phyloP scores from a whole-genome alignment of 495 filamentous ascomycete species.

The Lindgomyces ingoldianus region DNA sequence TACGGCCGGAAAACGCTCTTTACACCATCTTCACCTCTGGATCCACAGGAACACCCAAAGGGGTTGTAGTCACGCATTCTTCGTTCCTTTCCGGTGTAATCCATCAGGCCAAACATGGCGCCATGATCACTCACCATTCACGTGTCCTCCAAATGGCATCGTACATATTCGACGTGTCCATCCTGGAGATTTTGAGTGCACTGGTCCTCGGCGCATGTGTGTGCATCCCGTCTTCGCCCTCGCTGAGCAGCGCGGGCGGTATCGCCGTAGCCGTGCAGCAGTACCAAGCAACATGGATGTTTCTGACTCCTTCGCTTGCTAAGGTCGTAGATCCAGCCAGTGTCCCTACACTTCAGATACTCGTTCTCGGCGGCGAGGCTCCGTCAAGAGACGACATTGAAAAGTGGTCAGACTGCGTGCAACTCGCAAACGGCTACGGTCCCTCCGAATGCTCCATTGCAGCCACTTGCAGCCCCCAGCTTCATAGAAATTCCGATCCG shows the following conservation, averaged over 20 bases:
- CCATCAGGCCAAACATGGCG: constrained; percentile 41
- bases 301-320: constrained; percentile 40
- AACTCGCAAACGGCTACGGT: constrained; percentile 22
- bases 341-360: too few species aligned
- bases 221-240: constrained; percentile 31
- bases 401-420: too few species aligned
- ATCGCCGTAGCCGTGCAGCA: constrained; percentile 36
- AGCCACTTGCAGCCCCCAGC: not conserved
- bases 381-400: too few species aligned
- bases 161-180: constrained; percentile 29
- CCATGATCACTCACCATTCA: not conserved
- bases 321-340: too few species aligned
- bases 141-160: constrained; percentile 21
- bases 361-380: too few species aligned
- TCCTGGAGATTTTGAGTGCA: constrained; percentile 26
- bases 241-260: constrained; percentile 36
- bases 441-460: constrained; percentile 18
- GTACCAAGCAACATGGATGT: constrained; percentile 34
- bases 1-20: too few species aligned
- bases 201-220: constrained; percentile 26
- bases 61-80: not conserved
- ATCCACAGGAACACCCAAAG: too few species aligned
- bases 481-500: constrained; percentile 37
- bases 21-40: too few species aligned
- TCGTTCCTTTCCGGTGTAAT: not conserved